phyloP scores from a whole-genome alignment of 495 filamentous ascomycete genomes.

The Recurvomyces mirabilis region DNA sequence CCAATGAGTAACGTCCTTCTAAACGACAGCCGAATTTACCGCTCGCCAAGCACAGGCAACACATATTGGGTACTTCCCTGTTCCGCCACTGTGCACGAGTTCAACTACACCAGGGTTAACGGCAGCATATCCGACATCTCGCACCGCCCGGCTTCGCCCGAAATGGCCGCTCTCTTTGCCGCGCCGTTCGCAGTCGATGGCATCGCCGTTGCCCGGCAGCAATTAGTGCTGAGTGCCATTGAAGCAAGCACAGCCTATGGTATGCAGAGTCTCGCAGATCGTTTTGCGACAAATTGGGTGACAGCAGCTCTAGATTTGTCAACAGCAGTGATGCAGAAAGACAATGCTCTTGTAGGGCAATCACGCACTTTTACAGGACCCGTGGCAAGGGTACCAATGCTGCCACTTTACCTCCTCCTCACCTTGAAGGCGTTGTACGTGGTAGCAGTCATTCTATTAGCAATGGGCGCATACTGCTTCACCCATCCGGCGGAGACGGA shows the following conservation, averaged over 20 bases:
- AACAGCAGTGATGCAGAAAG: too few species aligned
- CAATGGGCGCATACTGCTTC: slow-evolving; percentile 2
- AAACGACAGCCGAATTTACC: too few species aligned
- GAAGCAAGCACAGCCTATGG: neutral
- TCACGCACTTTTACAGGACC: neutral
- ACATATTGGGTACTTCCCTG: slow-evolving; percentile 1
- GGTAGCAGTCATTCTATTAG: neutral
- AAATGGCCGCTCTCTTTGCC: neutral
- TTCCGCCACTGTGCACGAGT: neutral
- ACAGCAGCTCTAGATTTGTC: neutral
- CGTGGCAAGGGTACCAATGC: slow-evolving; percentile 1
- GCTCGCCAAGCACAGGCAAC: too few species aligned
- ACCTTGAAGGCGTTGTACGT: neutral
- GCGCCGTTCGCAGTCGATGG: neutral
- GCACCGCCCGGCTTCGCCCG: neutral
- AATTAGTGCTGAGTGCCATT: neutral
- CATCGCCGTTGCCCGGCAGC: neutral
- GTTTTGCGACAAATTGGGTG: neutral
- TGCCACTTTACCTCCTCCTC: neutral
- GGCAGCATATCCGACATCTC: neutral
- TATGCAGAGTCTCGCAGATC: neutral
- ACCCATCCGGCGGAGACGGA: slow-evolving; percentile 3
- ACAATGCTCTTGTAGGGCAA: too few species aligned
- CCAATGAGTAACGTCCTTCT: too few species aligned
- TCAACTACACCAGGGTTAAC: neutral